phyloP scores from a whole-genome alignment of 108 stramenopile genomes.

The Craspedostauros australis region DNA sequence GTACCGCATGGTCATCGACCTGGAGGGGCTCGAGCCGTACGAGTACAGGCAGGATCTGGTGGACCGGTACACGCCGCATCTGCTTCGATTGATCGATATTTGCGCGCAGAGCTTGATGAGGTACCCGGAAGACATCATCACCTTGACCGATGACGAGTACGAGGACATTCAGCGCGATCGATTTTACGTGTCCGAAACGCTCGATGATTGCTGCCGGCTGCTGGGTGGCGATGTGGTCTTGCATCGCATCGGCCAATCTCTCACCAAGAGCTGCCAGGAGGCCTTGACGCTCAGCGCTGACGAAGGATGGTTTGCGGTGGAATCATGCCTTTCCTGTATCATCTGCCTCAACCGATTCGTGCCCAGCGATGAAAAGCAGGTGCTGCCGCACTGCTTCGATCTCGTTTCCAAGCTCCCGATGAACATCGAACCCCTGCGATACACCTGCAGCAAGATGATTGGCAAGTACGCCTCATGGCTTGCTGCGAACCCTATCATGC shows the following conservation, averaged over 20 bases:
- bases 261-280: constrained; percentile 47
- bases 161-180: constrained; percentile 75
- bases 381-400: constrained; percentile 69
- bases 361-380: constrained; percentile 57
- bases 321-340: constrained; percentile 78
- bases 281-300: not conserved
- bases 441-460: constrained; percentile 69
- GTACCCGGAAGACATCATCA: constrained; percentile 56
- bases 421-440: constrained; percentile 54
- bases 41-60: constrained; percentile 75
- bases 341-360: constrained; percentile 66
- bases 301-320: constrained; percentile 67
- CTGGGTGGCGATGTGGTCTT: constrained; percentile 67
- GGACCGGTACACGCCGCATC: constrained; percentile 58
- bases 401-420: constrained; percentile 66
- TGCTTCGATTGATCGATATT: constrained; percentile 55
- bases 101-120: constrained; percentile 45
- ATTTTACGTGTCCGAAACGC: constrained; percentile 72
- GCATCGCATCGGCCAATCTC: constrained; percentile 37
- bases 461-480: constrained; percentile 87
- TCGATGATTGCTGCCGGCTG: constrained; percentile 85
- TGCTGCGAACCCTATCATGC: constrained; percentile 53
- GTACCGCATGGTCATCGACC: constrained; percentile 80
- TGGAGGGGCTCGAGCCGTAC: constrained; percentile 72
- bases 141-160: constrained; percentile 51